Conservation (phyloP, 176 grass and related monocot genomes). For the Oryza punctata region DNA sequence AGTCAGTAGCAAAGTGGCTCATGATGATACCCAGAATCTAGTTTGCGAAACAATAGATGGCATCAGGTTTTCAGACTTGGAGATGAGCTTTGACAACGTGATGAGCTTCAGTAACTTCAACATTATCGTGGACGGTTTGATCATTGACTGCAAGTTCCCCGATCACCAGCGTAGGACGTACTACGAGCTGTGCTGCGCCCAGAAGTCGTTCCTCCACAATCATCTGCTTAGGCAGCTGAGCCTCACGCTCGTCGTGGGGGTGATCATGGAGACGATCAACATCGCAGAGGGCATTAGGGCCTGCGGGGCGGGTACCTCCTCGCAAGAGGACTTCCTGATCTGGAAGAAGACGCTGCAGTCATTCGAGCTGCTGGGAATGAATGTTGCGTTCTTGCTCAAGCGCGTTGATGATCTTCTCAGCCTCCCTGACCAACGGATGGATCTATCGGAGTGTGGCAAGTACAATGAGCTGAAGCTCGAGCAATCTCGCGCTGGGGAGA, state of each 20-base stretch:
- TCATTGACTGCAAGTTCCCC: slow-evolving; percentile 41
- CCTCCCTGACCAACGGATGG: neutral
- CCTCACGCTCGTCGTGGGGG: slow-evolving; percentile 29
- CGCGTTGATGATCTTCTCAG: slow-evolving; percentile 4
- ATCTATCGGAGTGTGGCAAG: neutral
- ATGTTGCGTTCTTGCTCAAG: slow-evolving; percentile 35
- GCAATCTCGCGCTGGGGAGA: neutral
- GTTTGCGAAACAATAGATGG: slow-evolving; percentile 18
- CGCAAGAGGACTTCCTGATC: slow-evolving; percentile 10
- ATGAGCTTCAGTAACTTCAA: slow-evolving; percentile 34
- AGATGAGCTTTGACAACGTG: slow-evolving; percentile 2
- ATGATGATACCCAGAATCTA: neutral
- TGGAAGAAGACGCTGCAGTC: slow-evolving; percentile 55
- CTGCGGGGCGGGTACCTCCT: neutral
- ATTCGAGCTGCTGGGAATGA: slow-evolving; percentile 45
- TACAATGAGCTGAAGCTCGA: slow-evolving; percentile 16
- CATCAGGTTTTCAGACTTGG: slow-evolving; percentile 35
- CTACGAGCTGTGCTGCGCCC: slow-evolving; percentile 45
- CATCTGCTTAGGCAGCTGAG: slow-evolving; percentile 38
- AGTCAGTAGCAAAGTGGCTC: neutral
- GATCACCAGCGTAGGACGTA: slow-evolving; percentile 30
- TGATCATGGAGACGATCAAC: slow-evolving; percentile 51
- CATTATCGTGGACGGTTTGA: slow-evolving; percentile 36
- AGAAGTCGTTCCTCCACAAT: slow-evolving; percentile 46
- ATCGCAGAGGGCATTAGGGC: slow-evolving; percentile 41